phyloP scores from a whole-genome alignment of 2,329 filamentous ascomycete genomes.

The Trichoderma simmonsii region DNA sequence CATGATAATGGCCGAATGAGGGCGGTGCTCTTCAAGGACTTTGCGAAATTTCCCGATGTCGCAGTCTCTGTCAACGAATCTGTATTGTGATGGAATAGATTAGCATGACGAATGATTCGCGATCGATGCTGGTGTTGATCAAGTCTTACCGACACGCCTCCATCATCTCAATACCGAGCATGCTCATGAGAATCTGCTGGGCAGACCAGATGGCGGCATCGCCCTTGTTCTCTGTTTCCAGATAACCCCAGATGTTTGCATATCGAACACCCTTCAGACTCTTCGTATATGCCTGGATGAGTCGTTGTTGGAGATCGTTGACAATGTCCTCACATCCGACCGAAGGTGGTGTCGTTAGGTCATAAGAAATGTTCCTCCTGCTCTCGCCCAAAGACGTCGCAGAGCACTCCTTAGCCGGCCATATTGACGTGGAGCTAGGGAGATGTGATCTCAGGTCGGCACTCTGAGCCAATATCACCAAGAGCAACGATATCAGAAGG shows the following conservation, averaged over 20 bases:
- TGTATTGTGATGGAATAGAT: neutral
- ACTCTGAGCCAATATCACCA: slow-evolving; percentile 11
- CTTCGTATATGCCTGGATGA: slow-evolving; percentile 5
- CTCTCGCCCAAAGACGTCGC: neutral
- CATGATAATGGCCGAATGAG: slow-evolving; percentile 11
- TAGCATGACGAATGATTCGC: neutral
- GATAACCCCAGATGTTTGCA: slow-evolving; percentile 12
- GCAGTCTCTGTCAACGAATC: slow-evolving; percentile 10
- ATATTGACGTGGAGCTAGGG: slow-evolving; percentile 10
- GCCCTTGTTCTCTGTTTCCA: slow-evolving; percentile 12
- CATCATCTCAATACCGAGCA: slow-evolving; percentile 16
- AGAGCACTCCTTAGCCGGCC: slow-evolving; percentile 1
- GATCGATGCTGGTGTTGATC: neutral
- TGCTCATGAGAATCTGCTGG: slow-evolving; percentile 14
- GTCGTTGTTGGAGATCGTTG: slow-evolving; percentile 9
- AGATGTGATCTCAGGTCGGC: slow-evolving; percentile 12
- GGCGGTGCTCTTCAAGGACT: slow-evolving; percentile 4
- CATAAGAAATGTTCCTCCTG: slow-evolving; percentile 9
- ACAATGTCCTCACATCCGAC: slow-evolving; percentile 13
- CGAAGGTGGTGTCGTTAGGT: slow-evolving; percentile 2
- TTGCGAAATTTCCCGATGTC: slow-evolving; percentile 4
- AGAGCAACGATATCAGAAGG: slow-evolving; percentile 11
- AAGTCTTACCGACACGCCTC: slow-evolving; percentile 5
- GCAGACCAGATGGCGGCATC: slow-evolving; percentile 14
- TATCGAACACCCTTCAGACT: slow-evolving; percentile 8